Evolutionary conservation across 805 yeast genomes (phyloP).

Genomic region (Hanseniaspora lindneri): DNA sequence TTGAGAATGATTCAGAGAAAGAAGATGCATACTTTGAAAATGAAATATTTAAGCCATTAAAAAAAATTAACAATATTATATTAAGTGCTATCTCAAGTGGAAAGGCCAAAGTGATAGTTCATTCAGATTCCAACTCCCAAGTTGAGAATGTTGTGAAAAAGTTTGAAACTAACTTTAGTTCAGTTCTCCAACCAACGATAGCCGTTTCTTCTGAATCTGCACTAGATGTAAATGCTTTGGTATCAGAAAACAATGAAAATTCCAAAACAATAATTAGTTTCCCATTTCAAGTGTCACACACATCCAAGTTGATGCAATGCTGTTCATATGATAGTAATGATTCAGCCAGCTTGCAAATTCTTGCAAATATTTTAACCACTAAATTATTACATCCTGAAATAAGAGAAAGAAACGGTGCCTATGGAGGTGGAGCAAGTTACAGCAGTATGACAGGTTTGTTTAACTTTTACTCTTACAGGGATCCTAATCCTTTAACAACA

Average conservation of each 20-base stretch:
- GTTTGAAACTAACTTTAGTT: background rate
- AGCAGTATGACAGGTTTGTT: slow-evolving; percentile 72
- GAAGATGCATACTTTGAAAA: slow-evolving; percentile 54
- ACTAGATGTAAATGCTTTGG: slow-evolving; percentile 17
- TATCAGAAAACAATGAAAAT: background rate
- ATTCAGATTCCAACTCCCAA: slow-evolving; percentile 43
- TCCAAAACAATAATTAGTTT: slow-evolving; percentile 45
- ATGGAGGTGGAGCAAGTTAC: slow-evolving; percentile 87
- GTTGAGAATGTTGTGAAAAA: slow-evolving; percentile 19
- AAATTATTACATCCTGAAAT: slow-evolving; percentile 78
- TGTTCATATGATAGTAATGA: slow-evolving; percentile 56
- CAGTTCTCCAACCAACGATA: slow-evolving; percentile 16
- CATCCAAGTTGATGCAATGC: slow-evolving; percentile 57
- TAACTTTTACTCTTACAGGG: slow-evolving; percentile 81
- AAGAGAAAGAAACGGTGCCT: slow-evolving; percentile 94
- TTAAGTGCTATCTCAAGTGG: slow-evolving; percentile 21
- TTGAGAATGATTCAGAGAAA: slow-evolving; percentile 39
- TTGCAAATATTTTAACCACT: slow-evolving; percentile 69
- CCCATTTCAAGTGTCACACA: slow-evolving; percentile 82
- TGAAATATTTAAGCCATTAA: slow-evolving; percentile 26
- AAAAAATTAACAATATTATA: slow-evolving; percentile 38
- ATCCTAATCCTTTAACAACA: slow-evolving; percentile 73
- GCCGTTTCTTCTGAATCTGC: background rate
- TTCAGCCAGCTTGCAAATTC: slow-evolving; percentile 73
- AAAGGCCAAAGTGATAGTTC: slow-evolving; percentile 34